Conservation (phyloP, 306 rosid species). For the Vigna unguiculata region DNA sequence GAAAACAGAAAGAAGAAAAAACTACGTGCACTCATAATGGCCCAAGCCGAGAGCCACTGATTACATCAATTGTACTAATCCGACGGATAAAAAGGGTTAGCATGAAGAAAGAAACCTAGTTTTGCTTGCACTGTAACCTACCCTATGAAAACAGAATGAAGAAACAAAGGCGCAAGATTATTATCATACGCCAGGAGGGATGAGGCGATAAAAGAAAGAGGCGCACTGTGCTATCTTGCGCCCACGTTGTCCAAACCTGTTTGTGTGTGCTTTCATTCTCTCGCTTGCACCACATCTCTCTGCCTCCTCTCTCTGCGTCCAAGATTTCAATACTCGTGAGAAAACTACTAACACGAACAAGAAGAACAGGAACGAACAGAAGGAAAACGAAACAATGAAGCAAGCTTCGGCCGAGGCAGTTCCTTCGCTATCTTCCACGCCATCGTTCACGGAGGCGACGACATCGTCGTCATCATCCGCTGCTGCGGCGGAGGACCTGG, state of each 20-base stretch:
- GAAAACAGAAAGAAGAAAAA: neutral
- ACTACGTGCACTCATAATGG: neutral
- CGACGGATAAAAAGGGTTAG: neutral
- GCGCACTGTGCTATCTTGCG: conserved; percentile 57
- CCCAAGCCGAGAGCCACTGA: neutral
- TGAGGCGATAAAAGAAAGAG: conserved; percentile 18
- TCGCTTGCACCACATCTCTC: conserved; percentile 5
- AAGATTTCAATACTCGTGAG: conserved; percentile 19
- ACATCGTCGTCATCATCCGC: conserved; percentile 63
- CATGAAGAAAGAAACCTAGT: neutral
- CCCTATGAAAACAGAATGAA: neutral
- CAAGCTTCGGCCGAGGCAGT: conserved; percentile 84
- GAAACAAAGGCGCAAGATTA: conserved; percentile 49
- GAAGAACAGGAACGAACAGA: conserved; percentile 5
- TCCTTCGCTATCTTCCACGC: conserved; percentile 64
- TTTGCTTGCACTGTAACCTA: neutral
- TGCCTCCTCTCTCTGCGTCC: conserved; percentile 1
- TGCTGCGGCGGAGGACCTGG: conserved; percentile 83
- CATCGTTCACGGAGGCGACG: conserved; percentile 57
- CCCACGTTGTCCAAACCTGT: conserved; percentile 58
- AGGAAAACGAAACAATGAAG: conserved; percentile 66
- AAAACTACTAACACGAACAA: conserved; percentile 24
- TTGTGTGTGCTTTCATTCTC: conserved; percentile 35
- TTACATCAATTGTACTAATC: neutral
- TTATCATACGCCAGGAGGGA: conserved; percentile 46